Conservation (phyloP, 1,284 basidiomycete genomes). For the Phellinidium pouzarii region DNA sequence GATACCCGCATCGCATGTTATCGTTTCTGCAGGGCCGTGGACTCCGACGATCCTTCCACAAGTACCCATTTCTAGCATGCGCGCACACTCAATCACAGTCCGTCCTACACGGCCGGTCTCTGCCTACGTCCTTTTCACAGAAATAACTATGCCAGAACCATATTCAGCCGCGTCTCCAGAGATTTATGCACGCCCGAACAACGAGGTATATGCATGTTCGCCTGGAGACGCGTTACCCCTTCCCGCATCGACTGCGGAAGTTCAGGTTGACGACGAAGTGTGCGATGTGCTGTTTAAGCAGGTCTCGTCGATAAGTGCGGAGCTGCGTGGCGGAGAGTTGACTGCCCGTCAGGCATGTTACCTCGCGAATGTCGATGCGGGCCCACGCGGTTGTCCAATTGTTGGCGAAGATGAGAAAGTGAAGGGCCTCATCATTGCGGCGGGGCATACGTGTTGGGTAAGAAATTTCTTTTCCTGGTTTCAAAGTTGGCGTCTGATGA, state of each 20-base stretch:
- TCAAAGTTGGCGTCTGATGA: neutral
- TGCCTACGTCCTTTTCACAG: slow-evolving; percentile 22
- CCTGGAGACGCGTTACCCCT: slow-evolving; percentile 55
- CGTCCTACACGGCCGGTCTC: slow-evolving; percentile 32
- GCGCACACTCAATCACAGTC: slow-evolving; percentile 66
- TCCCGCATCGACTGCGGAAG: slow-evolving; percentile 56
- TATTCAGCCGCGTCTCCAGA: slow-evolving; percentile 54
- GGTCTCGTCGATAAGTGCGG: slow-evolving; percentile 49
- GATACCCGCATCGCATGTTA: slow-evolving; percentile 54
- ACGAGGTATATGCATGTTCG: slow-evolving; percentile 66
- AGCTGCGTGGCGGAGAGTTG: slow-evolving; percentile 44
- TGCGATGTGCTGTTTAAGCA: slow-evolving; percentile 50
- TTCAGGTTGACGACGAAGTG: slow-evolving; percentile 43
- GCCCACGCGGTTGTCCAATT: slow-evolving; percentile 47
- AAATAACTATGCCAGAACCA: slow-evolving; percentile 21
- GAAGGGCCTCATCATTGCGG: slow-evolving; percentile 51
- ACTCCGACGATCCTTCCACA: slow-evolving; percentile 50
- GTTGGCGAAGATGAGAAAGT: slow-evolving; percentile 49
- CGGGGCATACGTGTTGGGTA: slow-evolving; percentile 68
- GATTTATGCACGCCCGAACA: slow-evolving; percentile 62
- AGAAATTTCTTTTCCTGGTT: slow-evolving; percentile 19
- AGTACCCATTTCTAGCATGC: slow-evolving; percentile 51
- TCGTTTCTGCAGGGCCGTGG: slow-evolving; percentile 86
- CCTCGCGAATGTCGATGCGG: slow-evolving; percentile 44
- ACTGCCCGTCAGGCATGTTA: slow-evolving; percentile 63